A percentile compares a stretch with the other conserved stretches of the same genome.
Evolutionary conservation across 179 eudicot genomes (phyloP).

Genomic region (Kewa caespitosa): DNA sequence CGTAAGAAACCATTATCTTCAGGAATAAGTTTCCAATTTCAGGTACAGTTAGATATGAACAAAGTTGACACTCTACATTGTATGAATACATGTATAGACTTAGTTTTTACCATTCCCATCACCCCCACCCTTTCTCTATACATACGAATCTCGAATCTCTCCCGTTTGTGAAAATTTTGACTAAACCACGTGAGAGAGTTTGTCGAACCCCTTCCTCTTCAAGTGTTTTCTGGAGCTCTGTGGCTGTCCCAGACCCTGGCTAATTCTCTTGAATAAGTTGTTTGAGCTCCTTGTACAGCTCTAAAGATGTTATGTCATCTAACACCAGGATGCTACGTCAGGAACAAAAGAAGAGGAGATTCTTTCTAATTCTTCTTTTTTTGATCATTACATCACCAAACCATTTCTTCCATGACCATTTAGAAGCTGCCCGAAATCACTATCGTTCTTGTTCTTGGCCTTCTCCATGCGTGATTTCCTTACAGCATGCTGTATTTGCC

Average conservation of each 20-base stretch:
- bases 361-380: neutral
- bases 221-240: constrained; percentile 18
- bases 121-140: constrained; percentile 12
- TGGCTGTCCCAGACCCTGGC: constrained; percentile 4
- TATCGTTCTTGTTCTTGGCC: constrained; percentile 34
- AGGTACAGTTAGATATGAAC: constrained; percentile 22
- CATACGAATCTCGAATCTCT: constrained; percentile 1
- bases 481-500: constrained; percentile 90
- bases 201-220: neutral
- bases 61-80: constrained; percentile 24
- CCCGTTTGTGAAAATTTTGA: neutral
- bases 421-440: constrained; percentile 18
- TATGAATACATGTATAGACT: constrained; percentile 22
- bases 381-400: constrained; percentile 15
- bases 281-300: constrained; percentile 5
- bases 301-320: no score
- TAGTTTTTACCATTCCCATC: constrained; percentile 14
- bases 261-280: neutral
- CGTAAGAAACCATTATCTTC: neutral
- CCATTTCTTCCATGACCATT: constrained; percentile 27
- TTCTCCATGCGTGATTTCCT: constrained; percentile 62
- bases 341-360: neutral
- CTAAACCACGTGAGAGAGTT: constrained; percentile 11
- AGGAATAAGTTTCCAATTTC: constrained; percentile 7
- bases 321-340: neutral